Conservation (phyloP, 768 basidiomycete species). For the Arthromyces matolae region DNA sequence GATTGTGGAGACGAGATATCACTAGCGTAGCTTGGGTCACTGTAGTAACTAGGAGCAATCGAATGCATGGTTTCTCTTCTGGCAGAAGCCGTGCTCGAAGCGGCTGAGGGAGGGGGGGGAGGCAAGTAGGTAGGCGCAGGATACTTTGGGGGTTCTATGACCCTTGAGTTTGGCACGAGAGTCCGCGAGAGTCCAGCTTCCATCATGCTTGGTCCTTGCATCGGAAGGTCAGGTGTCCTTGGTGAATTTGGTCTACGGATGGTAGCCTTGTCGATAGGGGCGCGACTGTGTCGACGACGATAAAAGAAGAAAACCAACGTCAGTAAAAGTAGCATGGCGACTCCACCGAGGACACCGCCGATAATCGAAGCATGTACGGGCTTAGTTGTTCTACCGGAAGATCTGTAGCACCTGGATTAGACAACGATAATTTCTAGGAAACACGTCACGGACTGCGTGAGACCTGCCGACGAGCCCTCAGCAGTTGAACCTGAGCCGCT, state of each 20-base stretch:
- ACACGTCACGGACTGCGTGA: conserved; percentile 1
- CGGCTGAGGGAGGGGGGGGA: conserved; percentile 8
- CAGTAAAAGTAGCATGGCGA: conserved; percentile 21
- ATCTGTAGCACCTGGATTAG: conserved; percentile 3
- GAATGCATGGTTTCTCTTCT: conserved; percentile 23
- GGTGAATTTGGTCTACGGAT: conserved; percentile 20
- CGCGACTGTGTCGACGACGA: conserved; percentile 13
- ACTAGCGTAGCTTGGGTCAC: conserved; percentile 23
- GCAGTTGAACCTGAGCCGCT: not conserved
- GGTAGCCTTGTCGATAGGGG: conserved; percentile 18
- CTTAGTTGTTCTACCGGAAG: conserved; percentile 4
- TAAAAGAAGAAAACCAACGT: conserved; percentile 24
- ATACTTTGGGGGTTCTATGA: conserved; percentile 14
- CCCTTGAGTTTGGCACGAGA: not conserved
- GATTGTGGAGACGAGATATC: conserved; percentile 26
- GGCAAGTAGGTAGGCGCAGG: conserved; percentile 25
- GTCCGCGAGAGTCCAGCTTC: conserved; percentile 22
- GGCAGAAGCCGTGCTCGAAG: not conserved
- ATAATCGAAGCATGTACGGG: conserved; percentile 7
- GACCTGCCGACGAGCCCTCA: not conserved
- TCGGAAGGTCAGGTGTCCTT: conserved; percentile 30
- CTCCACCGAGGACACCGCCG: conserved; percentile 21
- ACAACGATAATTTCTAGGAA: not conserved
- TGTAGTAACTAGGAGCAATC: conserved; percentile 39
- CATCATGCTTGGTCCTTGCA: conserved; percentile 28